Percentiles rank a stretch among this genome's conserved stretches.
These are phyloP conservation scores for Kurtzmaniella quercitrusa DNA, from an alignment of 1,139 yeast genomes.

Conservation along the genomic window DNA sequence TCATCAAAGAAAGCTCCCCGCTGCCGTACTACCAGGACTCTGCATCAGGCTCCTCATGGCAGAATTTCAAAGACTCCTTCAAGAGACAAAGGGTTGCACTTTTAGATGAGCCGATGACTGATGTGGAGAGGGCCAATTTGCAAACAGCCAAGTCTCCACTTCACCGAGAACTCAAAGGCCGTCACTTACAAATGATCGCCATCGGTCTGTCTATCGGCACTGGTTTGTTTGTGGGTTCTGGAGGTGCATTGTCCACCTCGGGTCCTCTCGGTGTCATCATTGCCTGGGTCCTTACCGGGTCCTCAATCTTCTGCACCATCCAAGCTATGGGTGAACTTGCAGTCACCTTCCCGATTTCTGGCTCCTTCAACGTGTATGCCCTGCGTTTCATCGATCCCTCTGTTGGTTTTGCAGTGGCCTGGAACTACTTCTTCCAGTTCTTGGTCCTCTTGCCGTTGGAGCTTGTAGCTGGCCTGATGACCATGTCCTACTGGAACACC, in stretches of 20 bases:
- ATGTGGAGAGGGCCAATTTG: conserved; percentile 9
- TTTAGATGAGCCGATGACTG: conserved; percentile 9
- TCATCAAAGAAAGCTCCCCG: neutral
- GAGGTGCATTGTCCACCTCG: conserved; percentile 54
- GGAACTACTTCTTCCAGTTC: conserved; percentile 29
- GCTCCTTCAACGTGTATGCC: conserved; percentile 30
- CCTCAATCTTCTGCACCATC: conserved; percentile 27
- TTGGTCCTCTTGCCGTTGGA: conserved; percentile 27
- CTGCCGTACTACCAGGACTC: neutral
- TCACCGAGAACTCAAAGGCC: conserved; percentile 27
- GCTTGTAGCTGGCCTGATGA: conserved; percentile 29
- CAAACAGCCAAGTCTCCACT: conserved; percentile 22
- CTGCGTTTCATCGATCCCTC: conserved; percentile 31
- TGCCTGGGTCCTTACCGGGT: conserved; percentile 29
- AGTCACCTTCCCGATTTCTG: conserved; percentile 30
- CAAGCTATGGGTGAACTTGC: conserved; percentile 34
- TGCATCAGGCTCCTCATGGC: conserved; percentile 20
- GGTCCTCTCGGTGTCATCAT: conserved; percentile 62
- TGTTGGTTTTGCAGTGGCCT: conserved; percentile 32
- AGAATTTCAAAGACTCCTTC: conserved; percentile 36
- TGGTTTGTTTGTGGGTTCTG: conserved; percentile 66
- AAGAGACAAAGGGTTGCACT: conserved; percentile 22
- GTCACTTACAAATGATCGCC: conserved; percentile 54
- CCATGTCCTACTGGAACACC: conserved; percentile 28
- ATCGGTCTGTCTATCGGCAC: conserved; percentile 58